Base-by-base conservation (phyloP, 805 yeast species). In the Zygotorulaspora chibaensis region DNA sequence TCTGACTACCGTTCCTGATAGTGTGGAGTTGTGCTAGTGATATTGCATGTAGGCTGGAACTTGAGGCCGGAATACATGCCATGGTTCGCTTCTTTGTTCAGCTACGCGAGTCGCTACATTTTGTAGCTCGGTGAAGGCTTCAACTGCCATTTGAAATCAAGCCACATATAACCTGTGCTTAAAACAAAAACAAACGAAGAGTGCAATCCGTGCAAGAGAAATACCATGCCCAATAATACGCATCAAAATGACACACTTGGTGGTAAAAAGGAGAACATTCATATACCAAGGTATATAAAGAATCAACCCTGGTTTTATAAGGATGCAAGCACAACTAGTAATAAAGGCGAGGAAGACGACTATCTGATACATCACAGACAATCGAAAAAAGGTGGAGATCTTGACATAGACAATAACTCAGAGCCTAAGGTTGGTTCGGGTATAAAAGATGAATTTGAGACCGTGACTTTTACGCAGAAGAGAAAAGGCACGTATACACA, bases 401-500 rank as follows among this genome's bases (percentile, higher is more conserved):
- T 64, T 3, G 75, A 68, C 40, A 60, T 66, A 38, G 74, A 73
- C 56, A 52, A 65, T 58, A 73, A 77, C 51, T 50, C 79, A 47
- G 76, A 72, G 47, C 76, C 89, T 0, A 68, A 71, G 45, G 59
- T 69, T 4, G 89, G 88, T 0, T 42, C 52, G 1, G 88, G 88
- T 7, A 81, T 83, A 27, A 51, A 55, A 1, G 86, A 83, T 63
- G 70, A 67, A 25, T 63, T 65, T 44, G 59, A 70, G 2, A 46
- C 45, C 29, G 47, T 31, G 18, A 42, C 31, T 26, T 38, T 35
- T n/a, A 30, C 26, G 30, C 42, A 42, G 29, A 46, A 41, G 28
- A 38, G 55, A 23, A 48, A 39, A 20, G 43, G 66, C 20, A 66
- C 65, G 34, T 72, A 71, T 2, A 68, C 23, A 4, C 35, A 65